These are phyloP conservation scores for Physcomitrium patens DNA, from an alignment of 225 moss, liverwort and hornwort genomes.

Conservation along the genomic window DNA sequence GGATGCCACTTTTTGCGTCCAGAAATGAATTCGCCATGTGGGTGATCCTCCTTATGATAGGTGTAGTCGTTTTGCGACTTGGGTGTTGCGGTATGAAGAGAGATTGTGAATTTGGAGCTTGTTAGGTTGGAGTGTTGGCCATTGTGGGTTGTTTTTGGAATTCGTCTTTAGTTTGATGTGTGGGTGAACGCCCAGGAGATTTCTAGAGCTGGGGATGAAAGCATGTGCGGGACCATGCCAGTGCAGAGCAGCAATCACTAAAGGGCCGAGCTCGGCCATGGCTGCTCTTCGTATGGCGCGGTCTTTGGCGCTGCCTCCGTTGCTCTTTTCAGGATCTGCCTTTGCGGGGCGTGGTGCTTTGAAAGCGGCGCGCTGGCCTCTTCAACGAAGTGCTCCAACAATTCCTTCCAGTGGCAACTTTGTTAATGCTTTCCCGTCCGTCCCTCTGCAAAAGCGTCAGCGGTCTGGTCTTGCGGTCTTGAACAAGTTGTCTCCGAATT, in stretches of 20 bases:
- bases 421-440: slow-evolving; percentile 2
- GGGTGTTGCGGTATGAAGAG: too few relatives aligned
- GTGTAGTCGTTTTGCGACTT: too few relatives aligned
- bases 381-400: slow-evolving; percentile 26
- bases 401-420: slow-evolving; percentile 13
- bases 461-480: slow-evolving; percentile 6
- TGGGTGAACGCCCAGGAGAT: background rate
- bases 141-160: too few relatives aligned
- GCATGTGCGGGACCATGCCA: slow-evolving; percentile 19
- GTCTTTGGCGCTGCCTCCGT: slow-evolving; percentile 14
- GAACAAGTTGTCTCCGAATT: slow-evolving; percentile 12
- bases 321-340: background rate
- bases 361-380: slow-evolving; percentile 27
- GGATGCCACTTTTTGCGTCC: too few relatives aligned
- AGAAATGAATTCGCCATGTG: too few relatives aligned
- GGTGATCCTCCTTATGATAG: too few relatives aligned
- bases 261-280: slow-evolving; percentile 4
- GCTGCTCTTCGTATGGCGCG: slow-evolving; percentile 24
- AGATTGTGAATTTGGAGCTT: too few relatives aligned
- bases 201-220: slow-evolving; percentile 18
- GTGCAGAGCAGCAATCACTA: slow-evolving; percentile 1
- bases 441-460: background rate
- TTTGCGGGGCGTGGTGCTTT: background rate
- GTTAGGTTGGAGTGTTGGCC: too few relatives aligned
- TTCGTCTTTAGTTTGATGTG: background rate